A percentile compares a stretch with the other conserved stretches of the same genome.
Evolutionary conservation across 352 stramenopile species (phyloP).

Genomic region (Globisporangium sylvaticum): DNA sequence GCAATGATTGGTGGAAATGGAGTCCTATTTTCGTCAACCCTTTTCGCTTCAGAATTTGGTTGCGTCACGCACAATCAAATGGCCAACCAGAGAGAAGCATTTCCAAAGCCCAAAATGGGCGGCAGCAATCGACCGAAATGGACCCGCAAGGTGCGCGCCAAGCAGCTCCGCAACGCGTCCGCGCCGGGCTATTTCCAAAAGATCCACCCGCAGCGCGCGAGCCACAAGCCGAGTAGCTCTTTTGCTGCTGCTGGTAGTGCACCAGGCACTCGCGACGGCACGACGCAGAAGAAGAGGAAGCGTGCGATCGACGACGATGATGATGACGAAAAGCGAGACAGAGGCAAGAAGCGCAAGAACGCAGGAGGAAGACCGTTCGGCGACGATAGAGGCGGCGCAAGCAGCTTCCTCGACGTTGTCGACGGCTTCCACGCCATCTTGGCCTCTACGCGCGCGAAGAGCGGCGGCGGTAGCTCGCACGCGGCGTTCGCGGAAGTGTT

Average conservation of each 20-base stretch:
- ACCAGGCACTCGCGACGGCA: not conserved
- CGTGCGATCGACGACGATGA: slow-evolving; percentile 3
- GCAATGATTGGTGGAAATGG: not conserved
- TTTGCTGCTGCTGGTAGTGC: not conserved
- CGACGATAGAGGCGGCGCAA: not conserved
- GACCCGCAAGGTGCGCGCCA: slow-evolving; percentile 8
- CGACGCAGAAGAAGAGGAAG: slow-evolving; percentile 11
- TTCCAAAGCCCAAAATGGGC: slow-evolving; percentile 4
- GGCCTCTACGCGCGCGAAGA: not conserved
- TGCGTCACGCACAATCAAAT: not conserved
- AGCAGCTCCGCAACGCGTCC: slow-evolving; percentile 5
- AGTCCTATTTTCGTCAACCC: not conserved
- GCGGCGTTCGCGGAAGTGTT: slow-evolving; percentile 46
- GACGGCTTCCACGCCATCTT: slow-evolving; percentile 34
- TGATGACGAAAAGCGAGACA: not conserved
- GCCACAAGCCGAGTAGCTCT: not conserved
- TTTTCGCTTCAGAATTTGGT: not conserved
- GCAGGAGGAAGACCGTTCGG: not conserved
- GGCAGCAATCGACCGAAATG: slow-evolving; percentile 5
- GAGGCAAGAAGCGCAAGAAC: slow-evolving; percentile 8
- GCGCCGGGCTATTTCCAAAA: slow-evolving; percentile 6
- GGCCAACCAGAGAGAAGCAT: not conserved
- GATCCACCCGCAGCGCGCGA: slow-evolving; percentile 8
- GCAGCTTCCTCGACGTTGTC: slow-evolving; percentile 12
- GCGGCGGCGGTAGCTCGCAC: slow-evolving; percentile 6